Conservation (phyloP, 2,329 filamentous ascomycete species). For the Peltaster fructicola region DNA sequence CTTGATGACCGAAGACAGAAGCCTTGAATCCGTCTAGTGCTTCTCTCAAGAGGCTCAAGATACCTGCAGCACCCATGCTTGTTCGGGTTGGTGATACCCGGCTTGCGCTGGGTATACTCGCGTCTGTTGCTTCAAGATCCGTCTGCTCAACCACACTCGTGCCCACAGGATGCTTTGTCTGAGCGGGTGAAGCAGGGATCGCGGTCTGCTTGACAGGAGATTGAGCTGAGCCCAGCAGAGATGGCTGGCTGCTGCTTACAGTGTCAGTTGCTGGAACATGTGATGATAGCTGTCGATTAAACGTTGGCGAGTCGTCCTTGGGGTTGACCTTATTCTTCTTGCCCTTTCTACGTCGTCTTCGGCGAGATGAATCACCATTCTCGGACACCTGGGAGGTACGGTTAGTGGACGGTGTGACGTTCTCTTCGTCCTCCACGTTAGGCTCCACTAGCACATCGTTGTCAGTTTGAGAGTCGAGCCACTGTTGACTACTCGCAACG, state of each 20-base stretch:
- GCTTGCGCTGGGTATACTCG: not conserved
- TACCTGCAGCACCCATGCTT: conserved; percentile 13
- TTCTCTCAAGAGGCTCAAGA: conserved; percentile 36
- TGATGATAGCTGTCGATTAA: not conserved
- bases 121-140: not conserved
- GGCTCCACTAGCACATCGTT: not conserved
- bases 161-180: not conserved
- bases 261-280: not conserved
- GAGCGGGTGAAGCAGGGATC: not conserved
- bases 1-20: conserved; percentile 42
- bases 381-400: conserved; percentile 5
- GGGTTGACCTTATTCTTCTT: not conserved
- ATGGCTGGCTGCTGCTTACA: not conserved
- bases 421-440: conserved; percentile 1
- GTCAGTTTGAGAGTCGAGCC: conserved; percentile 2
- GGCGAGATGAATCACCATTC: conserved; percentile 9
- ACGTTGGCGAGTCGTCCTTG: conserved; percentile 1
- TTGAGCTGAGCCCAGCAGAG: not conserved
- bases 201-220: not conserved
- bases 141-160: not conserved
- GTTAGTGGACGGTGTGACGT: not conserved
- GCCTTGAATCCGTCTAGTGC: conserved; percentile 43
- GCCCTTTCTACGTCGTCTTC: not conserved
- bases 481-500: conserved; percentile 15
- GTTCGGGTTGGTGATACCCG: not conserved